These are phyloP conservation scores for Cardamine chenopodiifolia DNA, from an alignment of 345 rosid species.

Conservation along the genomic window DNA sequence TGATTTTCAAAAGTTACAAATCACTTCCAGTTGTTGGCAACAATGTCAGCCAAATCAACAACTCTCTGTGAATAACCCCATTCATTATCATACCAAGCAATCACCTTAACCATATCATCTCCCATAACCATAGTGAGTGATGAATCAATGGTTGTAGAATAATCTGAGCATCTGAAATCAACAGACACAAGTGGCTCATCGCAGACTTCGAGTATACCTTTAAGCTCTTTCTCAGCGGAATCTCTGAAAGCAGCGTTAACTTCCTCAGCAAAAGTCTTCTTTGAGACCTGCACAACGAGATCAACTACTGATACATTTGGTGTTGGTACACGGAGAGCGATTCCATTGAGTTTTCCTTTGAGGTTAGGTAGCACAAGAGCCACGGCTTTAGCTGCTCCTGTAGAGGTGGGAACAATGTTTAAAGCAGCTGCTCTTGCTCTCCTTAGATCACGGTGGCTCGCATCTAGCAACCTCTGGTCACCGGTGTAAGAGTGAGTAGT, in stretches of 20 bases:
- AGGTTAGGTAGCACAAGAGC: conserved; percentile 90
- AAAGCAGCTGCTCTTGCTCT: conserved; percentile 97
- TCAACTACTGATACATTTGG: conserved; percentile 96
- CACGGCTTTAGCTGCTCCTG: conserved; percentile 97
- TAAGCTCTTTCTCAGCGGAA: conserved; percentile 76
- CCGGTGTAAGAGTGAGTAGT: conserved; percentile 99
- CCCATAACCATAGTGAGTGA: conserved; percentile 98
- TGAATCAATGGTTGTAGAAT: conserved; percentile 77
- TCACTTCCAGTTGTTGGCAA: conserved; percentile 88
- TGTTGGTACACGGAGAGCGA: conserved; percentile 95
- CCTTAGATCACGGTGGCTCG: conserved; percentile 96
- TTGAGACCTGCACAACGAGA: conserved; percentile 86
- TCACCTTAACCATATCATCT: conserved; percentile 97
- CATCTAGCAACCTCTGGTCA: conserved; percentile 91
- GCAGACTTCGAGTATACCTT: conserved; percentile 80
- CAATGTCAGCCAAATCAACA: conserved; percentile 91
- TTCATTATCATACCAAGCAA: conserved; percentile 97
- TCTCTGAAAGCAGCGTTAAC: conserved; percentile 92
- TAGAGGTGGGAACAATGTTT: conserved; percentile 92
- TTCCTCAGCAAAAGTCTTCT: conserved; percentile 95
- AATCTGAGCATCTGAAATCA: conserved; percentile 91
- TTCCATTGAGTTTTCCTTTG: conserved; percentile 93
- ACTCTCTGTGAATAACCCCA: conserved; percentile 99
- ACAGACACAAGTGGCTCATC: conserved; percentile 96
- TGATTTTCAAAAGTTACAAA: conserved; percentile 1